Evolutionary conservation across 805 yeast species (phyloP), one percentile per base, ranked within the genome.

Genomic region (Zygoascus bituminiphila): DNA sequence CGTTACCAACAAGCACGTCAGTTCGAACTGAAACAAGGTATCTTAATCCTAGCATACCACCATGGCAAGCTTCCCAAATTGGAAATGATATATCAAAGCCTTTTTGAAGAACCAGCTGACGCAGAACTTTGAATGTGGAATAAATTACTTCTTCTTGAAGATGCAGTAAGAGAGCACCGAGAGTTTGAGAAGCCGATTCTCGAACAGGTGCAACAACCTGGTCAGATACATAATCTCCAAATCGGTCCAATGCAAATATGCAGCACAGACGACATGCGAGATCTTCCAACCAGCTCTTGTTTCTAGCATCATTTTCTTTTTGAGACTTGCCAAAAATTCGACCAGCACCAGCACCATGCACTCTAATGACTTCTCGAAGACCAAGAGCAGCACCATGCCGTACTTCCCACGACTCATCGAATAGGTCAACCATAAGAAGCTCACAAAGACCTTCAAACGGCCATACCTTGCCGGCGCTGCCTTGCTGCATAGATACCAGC

Each of bases 181-280:
- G 67, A 0, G 96, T 80, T 66, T 93, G 99, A 0, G 96, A 97
- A 24, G 91, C 88, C 31, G 96, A 88, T 66, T 94, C 99, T 61
- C 98, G 72, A 4, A 93, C 98, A 1, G 99, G 99, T 0, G 98
- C 98, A 35, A 93, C 95, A 12, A 93, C 99, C 5, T 95, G 94
- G 62, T 93, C 99, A 39, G 95, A 83, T 26, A 93, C 95, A 64
- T 86, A 93, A 69, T 93, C 99, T 42, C 97, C 98, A 67, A 93
- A 93, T 57, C 98, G 70, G 67, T 93, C 99, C 46, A 93, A 70
- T 2, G 97, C 91, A 65, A 93, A 87, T 10, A 93, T 71, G 5
- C 95, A 84, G 59, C 95, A 74, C 42, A 93, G 62, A 52, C 97
- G 74, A 17, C 93, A 87, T 2, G 94, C 83, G 49, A 91, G 71